Percentiles rank a stretch among this genome's conserved stretches.
Evolutionary conservation across 2,329 filamentous ascomycete genomes (phyloP).

Genomic region (Cryphonectria carpinicola): DNA sequence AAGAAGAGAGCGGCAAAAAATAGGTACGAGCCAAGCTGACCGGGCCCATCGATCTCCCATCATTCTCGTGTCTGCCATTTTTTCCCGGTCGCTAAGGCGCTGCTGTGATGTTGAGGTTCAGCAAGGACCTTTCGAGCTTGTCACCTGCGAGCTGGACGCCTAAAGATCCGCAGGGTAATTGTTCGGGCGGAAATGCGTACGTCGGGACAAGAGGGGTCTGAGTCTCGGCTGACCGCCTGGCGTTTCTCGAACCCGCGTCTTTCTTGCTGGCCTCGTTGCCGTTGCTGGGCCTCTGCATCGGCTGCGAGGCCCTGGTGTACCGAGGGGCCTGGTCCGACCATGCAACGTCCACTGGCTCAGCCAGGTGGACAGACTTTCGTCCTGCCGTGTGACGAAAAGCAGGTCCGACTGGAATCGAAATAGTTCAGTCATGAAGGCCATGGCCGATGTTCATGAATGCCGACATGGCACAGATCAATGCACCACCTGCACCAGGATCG

Average conservation of each 20-base stretch:
- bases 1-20: conserved; percentile 51
- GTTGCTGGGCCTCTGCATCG: conserved; percentile 1
- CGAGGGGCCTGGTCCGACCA: not conserved
- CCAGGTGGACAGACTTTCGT: not conserved
- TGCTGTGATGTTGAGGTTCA: not conserved
- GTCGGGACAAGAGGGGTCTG: not conserved
- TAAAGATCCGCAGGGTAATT: not conserved
- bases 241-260: not conserved
- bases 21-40: conserved; percentile 28
- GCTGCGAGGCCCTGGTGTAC: not conserved
- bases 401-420: not conserved
- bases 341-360: not conserved
- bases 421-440: conserved; percentile 12
- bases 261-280: not conserved
- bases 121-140: not conserved
- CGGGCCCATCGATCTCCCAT: not conserved
- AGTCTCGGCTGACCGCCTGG: conserved; percentile 9
- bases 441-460: not conserved
- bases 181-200: conserved; percentile 5
- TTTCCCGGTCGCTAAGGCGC: not conserved
- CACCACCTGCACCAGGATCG: conserved; percentile 11
- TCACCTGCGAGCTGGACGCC: not conserved
- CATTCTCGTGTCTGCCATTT: not conserved
- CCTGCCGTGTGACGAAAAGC: conserved; percentile 13
- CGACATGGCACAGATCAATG: conserved; percentile 9